These are phyloP conservation scores for Knufia fluminis DNA, from an alignment of 2,329 filamentous ascomycete species.

Conservation along the genomic window DNA sequence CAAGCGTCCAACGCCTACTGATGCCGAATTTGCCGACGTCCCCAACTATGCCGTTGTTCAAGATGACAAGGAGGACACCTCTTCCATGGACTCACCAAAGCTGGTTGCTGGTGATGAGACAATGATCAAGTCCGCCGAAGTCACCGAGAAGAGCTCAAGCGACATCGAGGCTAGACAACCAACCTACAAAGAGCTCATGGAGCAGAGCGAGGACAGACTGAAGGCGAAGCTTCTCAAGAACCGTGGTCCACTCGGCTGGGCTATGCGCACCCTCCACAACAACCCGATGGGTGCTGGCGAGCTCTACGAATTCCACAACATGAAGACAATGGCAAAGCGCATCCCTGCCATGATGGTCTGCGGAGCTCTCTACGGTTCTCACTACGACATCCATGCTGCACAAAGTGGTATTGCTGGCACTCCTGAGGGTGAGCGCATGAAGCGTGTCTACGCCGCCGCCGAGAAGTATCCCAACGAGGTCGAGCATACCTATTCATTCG, in stretches of 20 bases:
- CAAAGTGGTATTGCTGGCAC: constrained; percentile 63
- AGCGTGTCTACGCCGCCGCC: constrained; percentile 55
- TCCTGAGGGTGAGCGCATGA: constrained; percentile 64
- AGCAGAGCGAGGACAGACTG: constrained; percentile 47
- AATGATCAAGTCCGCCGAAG: too few relatives aligned
- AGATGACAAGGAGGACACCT: too few relatives aligned
- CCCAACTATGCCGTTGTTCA: constrained; percentile 73
- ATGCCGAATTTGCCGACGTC: constrained; percentile 48
- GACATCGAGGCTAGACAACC: too few relatives aligned
- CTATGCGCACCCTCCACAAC: constrained; percentile 65
- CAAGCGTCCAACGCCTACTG: constrained; percentile 47
- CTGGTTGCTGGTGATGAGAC: too few relatives aligned
- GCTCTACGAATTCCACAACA: constrained; percentile 66
- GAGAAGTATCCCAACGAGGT: constrained; percentile 61
- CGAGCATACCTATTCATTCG: constrained; percentile 51
- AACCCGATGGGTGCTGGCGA: constrained; percentile 64
- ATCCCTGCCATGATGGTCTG: constrained; percentile 58
- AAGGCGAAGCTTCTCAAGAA: constrained; percentile 55
- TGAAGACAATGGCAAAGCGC: constrained; percentile 54
- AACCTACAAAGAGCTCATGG: constrained; percentile 56
- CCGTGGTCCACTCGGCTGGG: constrained; percentile 67
- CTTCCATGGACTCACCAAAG: too few relatives aligned
- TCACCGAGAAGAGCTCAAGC: too few relatives aligned
- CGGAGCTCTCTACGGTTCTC: constrained; percentile 60
- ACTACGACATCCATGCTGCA: constrained; percentile 75